A percentile compares a stretch with the other conserved stretches of the same genome.
Conservation (phyloP, 2,329 filamentous ascomycete genomes). For the Sporothrix dimorphospora region DNA sequence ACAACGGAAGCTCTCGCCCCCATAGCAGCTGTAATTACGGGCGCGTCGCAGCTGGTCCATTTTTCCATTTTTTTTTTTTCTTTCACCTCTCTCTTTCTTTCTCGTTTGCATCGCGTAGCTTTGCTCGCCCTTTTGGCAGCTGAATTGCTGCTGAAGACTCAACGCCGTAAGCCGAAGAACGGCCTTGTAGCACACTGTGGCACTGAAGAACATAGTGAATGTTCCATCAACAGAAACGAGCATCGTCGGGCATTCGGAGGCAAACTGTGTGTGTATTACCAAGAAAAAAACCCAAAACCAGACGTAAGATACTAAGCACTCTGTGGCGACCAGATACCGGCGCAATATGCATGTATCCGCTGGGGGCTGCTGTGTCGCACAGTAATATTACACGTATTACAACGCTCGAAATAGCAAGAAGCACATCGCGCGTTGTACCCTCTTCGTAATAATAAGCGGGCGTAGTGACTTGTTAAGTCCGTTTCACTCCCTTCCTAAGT, state of each 20-base stretch:
- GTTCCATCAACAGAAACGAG: neutral
- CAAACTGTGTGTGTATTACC: neutral
- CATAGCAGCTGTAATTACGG: neutral
- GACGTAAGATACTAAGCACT: neutral
- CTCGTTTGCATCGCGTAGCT: neutral
- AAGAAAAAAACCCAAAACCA: neutral
- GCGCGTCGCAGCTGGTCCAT: neutral
- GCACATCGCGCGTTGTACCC: neutral
- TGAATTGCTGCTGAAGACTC: neutral
- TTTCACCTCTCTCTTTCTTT: neutral
- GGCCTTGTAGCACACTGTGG: neutral
- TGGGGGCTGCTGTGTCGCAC: neutral
- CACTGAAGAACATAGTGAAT: neutral
- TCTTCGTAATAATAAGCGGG: neutral
- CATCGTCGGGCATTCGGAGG: neutral
- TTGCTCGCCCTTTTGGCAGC: neutral
- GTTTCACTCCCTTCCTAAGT: conserved; percentile 11
- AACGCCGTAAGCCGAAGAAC: neutral
- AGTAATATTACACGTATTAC: conserved; percentile 9
- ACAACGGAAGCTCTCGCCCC: neutral
- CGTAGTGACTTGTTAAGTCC: conserved; percentile 16
- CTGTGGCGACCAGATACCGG: neutral
- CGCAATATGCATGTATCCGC: conserved; percentile 22
- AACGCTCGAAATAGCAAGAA: neutral
- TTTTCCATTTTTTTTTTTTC: too few relatives aligned